These are phyloP conservation scores for Medicago truncatula DNA, from an alignment of 306 rosid genomes.

Conservation along the genomic window DNA sequence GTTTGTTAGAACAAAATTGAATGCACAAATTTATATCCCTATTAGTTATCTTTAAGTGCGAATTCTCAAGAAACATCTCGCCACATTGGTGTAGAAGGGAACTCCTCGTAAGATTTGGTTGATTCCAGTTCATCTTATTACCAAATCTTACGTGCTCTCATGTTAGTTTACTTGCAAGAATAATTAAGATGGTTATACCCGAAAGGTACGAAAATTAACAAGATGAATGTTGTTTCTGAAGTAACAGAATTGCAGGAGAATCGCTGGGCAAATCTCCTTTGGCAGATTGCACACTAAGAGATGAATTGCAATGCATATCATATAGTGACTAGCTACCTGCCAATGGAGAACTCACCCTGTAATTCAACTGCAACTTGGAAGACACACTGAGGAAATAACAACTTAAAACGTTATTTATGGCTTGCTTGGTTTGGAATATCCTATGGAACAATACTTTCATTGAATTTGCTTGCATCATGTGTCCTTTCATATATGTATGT, in stretches of 20 bases:
- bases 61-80: too few species aligned
- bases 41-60: too few species aligned
- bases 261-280: conserved; percentile 83
- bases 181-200: too few species aligned
- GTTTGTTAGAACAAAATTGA: too few species aligned
- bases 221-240: too few species aligned
- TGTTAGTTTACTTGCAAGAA: too few species aligned
- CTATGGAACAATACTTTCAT: conserved; percentile 55
- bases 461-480: background rate
- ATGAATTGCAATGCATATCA: background rate
- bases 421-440: conserved; percentile 54
- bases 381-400: conserved; percentile 17
- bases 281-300: conserved; percentile 56
- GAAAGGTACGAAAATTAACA: too few species aligned
- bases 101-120: too few species aligned
- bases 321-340: conserved; percentile 57
- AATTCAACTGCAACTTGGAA: conserved; percentile 51
- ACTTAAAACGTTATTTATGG: conserved; percentile 31
- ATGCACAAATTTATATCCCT: too few species aligned
- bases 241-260: conserved; percentile 43
- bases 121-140: too few species aligned
- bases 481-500: conserved; percentile 13
- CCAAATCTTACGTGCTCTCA: too few species aligned
- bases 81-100: too few species aligned
- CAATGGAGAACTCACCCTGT: conserved; percentile 69